phyloP scores from a whole-genome alignment of 2,329 filamentous ascomycete species.

The Balansia obtecta region DNA sequence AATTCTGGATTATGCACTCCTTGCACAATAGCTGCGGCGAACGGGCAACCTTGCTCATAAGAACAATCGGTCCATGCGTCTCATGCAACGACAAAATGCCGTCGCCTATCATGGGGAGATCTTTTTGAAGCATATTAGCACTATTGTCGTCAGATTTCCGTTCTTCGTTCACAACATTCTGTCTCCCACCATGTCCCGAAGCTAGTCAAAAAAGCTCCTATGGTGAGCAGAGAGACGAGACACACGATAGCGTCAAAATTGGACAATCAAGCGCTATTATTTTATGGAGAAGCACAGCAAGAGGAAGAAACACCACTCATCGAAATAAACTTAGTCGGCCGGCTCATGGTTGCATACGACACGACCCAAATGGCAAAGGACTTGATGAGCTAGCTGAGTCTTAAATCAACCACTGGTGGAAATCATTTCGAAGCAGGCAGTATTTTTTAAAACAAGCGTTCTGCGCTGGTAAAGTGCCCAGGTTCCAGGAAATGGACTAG shows the following conservation, averaged over 20 bases:
- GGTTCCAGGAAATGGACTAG: background rate
- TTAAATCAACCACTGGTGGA: background rate
- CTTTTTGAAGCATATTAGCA: background rate
- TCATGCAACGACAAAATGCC: background rate
- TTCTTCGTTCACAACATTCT: background rate
- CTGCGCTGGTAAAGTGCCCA: background rate
- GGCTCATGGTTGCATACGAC: too few relatives aligned
- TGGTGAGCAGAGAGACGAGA: background rate
- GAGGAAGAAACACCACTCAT: background rate
- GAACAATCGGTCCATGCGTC: background rate
- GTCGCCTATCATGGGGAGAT: background rate
- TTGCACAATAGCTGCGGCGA: slow-evolving; percentile 13
- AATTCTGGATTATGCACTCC: slow-evolving; percentile 14
- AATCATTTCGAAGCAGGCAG: background rate
- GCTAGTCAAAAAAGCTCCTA: background rate
- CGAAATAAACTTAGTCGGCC: too few relatives aligned
- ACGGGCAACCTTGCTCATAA: slow-evolving; percentile 14
- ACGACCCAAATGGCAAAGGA: too few relatives aligned
- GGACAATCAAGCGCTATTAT: background rate
- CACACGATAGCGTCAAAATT: background rate
- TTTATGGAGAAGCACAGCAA: background rate
- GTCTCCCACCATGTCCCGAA: background rate
- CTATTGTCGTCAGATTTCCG: background rate
- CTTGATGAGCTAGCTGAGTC: background rate
- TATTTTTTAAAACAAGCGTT: background rate